Evolutionary conservation across 331 rosid genomes (phyloP).

Genomic region (Arachis monticola): DNA sequence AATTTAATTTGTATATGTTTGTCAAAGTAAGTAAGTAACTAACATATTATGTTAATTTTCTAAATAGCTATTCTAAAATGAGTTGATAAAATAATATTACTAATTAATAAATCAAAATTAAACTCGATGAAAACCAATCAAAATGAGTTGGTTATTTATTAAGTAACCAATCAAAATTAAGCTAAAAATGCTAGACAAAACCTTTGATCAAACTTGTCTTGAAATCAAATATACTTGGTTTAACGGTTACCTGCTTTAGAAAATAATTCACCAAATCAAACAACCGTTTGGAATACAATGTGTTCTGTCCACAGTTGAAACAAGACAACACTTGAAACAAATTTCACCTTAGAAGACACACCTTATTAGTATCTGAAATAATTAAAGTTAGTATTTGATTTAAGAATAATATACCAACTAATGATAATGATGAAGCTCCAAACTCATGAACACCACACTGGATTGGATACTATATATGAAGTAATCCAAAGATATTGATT

Average conservation of each 20-base stretch:
- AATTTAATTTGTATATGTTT: too few species aligned
- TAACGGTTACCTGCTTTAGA: constrained; percentile 6
- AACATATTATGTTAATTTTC: too few species aligned
- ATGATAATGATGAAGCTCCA: too few species aligned
- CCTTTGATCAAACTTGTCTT: constrained; percentile 9
- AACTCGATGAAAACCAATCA: too few species aligned
- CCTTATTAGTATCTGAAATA: constrained; percentile 2
- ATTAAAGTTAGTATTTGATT: background rate
- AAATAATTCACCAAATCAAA: constrained; percentile 26
- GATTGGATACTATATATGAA: background rate
- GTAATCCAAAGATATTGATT: constrained; percentile 12
- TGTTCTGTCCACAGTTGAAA: constrained; percentile 13
- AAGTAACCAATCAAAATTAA: constrained; percentile 28
- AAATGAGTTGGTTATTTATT: too few species aligned
- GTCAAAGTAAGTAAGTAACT: too few species aligned
- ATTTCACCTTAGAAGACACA: constrained; percentile 46
- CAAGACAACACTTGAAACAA: constrained; percentile 29
- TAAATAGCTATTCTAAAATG: too few species aligned
- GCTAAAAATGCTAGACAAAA: constrained; percentile 35
- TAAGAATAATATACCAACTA: background rate
- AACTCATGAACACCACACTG: too few species aligned
- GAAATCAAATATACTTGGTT: constrained; percentile 31
- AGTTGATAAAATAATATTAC: too few species aligned
- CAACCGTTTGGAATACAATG: background rate
- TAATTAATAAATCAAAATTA: too few species aligned